Evolutionary conservation across 352 stramenopile species (phyloP).

Genomic region (Phytophthora europaea): DNA sequence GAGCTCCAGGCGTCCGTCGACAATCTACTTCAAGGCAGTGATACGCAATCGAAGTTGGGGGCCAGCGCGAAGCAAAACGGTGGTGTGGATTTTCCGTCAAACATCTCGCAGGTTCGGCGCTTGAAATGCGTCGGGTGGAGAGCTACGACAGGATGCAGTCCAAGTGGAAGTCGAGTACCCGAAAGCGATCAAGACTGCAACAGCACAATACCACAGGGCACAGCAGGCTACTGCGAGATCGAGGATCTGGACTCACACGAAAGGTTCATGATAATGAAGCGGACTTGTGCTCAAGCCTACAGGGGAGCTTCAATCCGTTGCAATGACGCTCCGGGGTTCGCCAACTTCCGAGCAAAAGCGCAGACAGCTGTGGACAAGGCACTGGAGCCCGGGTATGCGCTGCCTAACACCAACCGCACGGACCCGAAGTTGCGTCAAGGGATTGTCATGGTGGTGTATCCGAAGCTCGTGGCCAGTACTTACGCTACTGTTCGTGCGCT

Average conservation of each 20-base stretch:
- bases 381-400: constrained; percentile 9
- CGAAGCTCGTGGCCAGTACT: constrained; percentile 47
- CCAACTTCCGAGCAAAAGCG: constrained; percentile 42
- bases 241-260: constrained; percentile 31
- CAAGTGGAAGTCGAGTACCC: constrained; percentile 15
- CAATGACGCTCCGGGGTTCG: constrained; percentile 47
- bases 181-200: constrained; percentile 27
- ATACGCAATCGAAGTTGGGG: not conserved
- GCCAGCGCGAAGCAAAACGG: not conserved
- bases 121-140: constrained; percentile 26
- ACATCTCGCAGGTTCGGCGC: constrained; percentile 19
- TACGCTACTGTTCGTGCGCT: constrained; percentile 40
- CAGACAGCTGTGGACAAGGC: constrained; percentile 21
- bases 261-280: constrained; percentile 44
- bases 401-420: constrained; percentile 13
- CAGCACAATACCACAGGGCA: constrained; percentile 21
- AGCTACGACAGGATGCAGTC: constrained; percentile 24
- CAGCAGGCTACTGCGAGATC: constrained; percentile 32
- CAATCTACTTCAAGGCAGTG: constrained; percentile 4
- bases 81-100: constrained; percentile 18
- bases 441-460: constrained; percentile 68
- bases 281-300: constrained; percentile 34
- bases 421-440: constrained; percentile 17
- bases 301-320: constrained; percentile 42
- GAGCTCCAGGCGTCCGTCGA: not conserved